Evolutionary conservation across 2,329 filamentous ascomycete genomes (phyloP).

Genomic region (Knufia petricola): DNA sequence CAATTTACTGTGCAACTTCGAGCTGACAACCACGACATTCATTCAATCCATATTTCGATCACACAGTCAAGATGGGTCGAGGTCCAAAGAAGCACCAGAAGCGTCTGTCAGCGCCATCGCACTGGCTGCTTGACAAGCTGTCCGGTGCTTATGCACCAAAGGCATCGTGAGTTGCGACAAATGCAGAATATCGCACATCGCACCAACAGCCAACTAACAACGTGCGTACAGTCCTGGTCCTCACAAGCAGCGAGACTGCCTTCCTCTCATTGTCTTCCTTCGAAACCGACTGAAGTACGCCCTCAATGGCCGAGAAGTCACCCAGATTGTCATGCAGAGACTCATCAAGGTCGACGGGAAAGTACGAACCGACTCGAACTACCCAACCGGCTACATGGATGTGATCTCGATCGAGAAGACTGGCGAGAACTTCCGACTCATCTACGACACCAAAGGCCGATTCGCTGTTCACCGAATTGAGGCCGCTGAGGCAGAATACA

Average conservation of each 20-base stretch:
- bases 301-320: conserved; percentile 95
- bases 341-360: conserved; percentile 99
- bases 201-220: conserved; percentile 12
- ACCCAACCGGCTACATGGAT: conserved; percentile 98
- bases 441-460: conserved; percentile 99
- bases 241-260: conserved; percentile 89
- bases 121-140: conserved; percentile 99
- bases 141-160: conserved; percentile 73
- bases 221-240: conserved; percentile 53
- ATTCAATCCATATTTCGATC: conserved; percentile 10
- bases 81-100: conserved; percentile 97
- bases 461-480: conserved; percentile 99
- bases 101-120: conserved; percentile 96
- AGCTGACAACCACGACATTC: background rate
- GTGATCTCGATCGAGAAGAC: conserved; percentile 99
- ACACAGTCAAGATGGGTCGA: conserved; percentile 42
- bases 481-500: conserved; percentile 97
- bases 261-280: conserved; percentile 98
- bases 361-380: conserved; percentile 97
- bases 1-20: background rate
- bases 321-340: conserved; percentile 98
- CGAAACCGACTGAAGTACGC: conserved; percentile 93
- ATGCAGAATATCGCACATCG: background rate
- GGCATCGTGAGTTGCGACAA: conserved; percentile 39
- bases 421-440: conserved; percentile 98